Evolutionary conservation across 2,329 filamentous ascomycete genomes (phyloP), one percentile per base, ranked within the genome.

Genomic region (Diplodia scrobiculata): DNA sequence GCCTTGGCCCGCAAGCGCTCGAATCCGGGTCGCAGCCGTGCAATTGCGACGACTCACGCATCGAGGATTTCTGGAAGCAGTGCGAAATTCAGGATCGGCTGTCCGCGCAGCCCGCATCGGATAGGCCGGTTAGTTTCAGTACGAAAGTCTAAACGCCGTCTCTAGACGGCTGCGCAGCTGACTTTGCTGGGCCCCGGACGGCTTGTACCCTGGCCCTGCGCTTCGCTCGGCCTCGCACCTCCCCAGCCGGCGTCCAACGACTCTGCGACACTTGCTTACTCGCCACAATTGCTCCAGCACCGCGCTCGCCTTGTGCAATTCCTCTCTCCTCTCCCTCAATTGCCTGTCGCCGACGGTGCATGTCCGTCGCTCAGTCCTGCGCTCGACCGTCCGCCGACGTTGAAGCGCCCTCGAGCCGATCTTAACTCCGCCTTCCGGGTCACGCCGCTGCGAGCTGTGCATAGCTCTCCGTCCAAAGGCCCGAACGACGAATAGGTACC

Each of bases 381-480:
- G 19, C 51, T 59, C 52, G 38, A 32, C 51, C n/a, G 25, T 29
- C 41, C 19, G 19, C 38, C 53, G 52, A 47, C 41, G 38, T 59
- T 52, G 45, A 59, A 48, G 45, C 25, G 38, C 47, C 41, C 45
- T n/a, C 53, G 53, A 63, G 47, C 52, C 52, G 38, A 27, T 48
- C 52, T 66, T 65, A 65, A 65, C 62, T 65, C 62, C 63, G 63
- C 52, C 63, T 34, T 32, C 53, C 63, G 53, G 58, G 63, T 59
- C 53, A 59, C 53, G 63, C 63, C n/a, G 53, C 63, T 9, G 53
- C 52, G 63, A 66, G 48, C 63, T 55, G 27, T 54, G 52, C 63
- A 51, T 58, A 55, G 32, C 63, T 65, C 51, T 21, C 29, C 53
- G 38, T 45, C 63, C 63, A 66, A 47, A 36, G 38, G 34, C 63